A percentile compares a stretch with the other conserved stretches of the same genome.
phyloP scores from a whole-genome alignment of 179 eudicot genomes.

The Sideroxylon spinosum region DNA sequence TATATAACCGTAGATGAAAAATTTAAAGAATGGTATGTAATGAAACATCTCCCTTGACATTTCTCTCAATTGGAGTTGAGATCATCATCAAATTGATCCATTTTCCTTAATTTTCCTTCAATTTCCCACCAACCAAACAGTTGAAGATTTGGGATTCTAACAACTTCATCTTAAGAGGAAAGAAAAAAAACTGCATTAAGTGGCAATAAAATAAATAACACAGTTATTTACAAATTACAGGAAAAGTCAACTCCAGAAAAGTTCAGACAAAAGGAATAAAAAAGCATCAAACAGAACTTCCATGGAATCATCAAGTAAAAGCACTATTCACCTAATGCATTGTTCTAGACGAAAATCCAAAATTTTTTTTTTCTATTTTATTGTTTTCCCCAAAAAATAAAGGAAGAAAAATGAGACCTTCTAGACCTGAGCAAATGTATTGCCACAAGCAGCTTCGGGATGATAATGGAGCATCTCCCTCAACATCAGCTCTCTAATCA shows the following conservation, averaged over 20 bases:
- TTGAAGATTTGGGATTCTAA: too few species aligned
- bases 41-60: too few species aligned
- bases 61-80: too few species aligned
- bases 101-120: too few species aligned
- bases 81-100: too few species aligned
- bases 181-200: too few species aligned
- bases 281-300: neutral
- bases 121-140: too few species aligned
- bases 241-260: neutral
- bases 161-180: too few species aligned
- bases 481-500: slow-evolving; percentile 38
- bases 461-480: slow-evolving; percentile 40
- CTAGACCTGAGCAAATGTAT: neutral
- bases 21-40: too few species aligned
- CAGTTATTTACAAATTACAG: neutral
- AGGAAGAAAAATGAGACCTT: neutral
- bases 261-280: neutral
- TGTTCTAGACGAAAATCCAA: neutral
- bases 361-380: neutral
- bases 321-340: neutral
- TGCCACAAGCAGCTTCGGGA: slow-evolving; percentile 32
- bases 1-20: too few species aligned
- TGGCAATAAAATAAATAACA: too few species aligned
- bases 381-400: too few species aligned
- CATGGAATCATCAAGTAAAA: neutral